Evolutionary conservation across 306 rosid species (phyloP), one percentile per base, ranked within the genome.

Genomic region (Parietaria judaica): DNA sequence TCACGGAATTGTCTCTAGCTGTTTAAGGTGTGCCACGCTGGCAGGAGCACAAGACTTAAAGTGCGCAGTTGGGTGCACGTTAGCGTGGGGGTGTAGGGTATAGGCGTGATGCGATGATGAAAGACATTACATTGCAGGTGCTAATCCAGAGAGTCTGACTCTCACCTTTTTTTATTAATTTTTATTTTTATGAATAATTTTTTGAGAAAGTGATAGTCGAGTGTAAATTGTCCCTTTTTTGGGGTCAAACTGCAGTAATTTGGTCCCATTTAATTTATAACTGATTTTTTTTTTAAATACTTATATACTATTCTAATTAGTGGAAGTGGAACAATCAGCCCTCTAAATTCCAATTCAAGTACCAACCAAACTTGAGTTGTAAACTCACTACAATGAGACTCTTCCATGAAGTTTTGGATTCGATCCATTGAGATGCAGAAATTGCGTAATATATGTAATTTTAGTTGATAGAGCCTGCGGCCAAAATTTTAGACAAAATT

Each of bases 141-240:
- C 37, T 23, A 34, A 14, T 16, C 64, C 64, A 31, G 10, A 47
- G 23, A 34, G 50, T 43, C 64, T 59, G 64, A 59, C 46, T 37
- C 14, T n/a, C n/a, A 3, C 3, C 6, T 12, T 3, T 54, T 54
- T 11, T 41, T 6, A 41, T 10, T 41, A 41, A 17, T 13, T 6
- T 8, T 44, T 2, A 7, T 6, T 41, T 3, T 41, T 5, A 5
- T 41, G 6, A 5, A 5, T 41, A 41, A 41, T 41, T 41, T 41
- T 23, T 55, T 8, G 14, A 6, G 50, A 36, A 43, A 48, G 39
- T 17, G 61, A 15, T 71, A 64, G 44, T 66, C 44, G 56, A 34
- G 56, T 67, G 62, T 67, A n/a, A 64, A 56, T 55, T 79, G 78
- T 82, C 84, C 66, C 61, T 49, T 49, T 70, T 64, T 65, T 43